Base-by-base conservation (phyloP, 129 eudicot species). In the Artemisia argyi region DNA sequence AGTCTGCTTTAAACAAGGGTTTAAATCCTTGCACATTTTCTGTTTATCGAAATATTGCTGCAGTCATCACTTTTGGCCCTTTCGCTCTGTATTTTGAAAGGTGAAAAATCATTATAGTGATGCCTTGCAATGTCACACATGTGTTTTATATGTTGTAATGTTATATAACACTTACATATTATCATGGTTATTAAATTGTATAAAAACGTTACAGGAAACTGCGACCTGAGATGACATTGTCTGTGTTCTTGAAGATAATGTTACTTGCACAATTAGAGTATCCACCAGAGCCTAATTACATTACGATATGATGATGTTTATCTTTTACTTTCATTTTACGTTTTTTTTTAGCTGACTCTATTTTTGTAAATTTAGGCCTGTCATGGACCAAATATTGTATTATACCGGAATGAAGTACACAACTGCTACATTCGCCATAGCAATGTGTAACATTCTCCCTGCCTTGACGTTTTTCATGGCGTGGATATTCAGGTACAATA, bases 21-120 rank as follows among this genome's bases (percentile, higher is more conserved):
- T 88, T 83, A 78, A 91, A 90, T 71, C 87, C 88, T 58, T 88
- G 76, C 80, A 83, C 95, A 0, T 85, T 91, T 59, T 77, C 95
- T 1, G 90, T 88, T 52, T 88, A 91, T 67, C 83, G 96, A 28
- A 89, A 86, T 80, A 82, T 81, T 17, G 66, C 83, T 74, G 97
- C 97, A 2, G 85, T 93, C 4, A 14, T 81, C 30, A 66, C 71
- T 55, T 82, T 87, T 22, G 88, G 85, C 20, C 97, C 97, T 44
- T 88, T 91, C 18, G 97, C 96, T 55, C 44, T 76, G 3, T 20
- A 80, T 50, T 76, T 91, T 4, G 97, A 91, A 79, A 91, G 91
- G 97, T 50, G n/a, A 22, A 18, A 13, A 35, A 18, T 57, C 35
- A 49, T 62, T 10, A 57, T 66, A 47, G 1, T 7, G 7, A 46